Evolutionary conservation across 306 rosid genomes (phyloP).

Genomic region (Ceratonia siliqua): DNA sequence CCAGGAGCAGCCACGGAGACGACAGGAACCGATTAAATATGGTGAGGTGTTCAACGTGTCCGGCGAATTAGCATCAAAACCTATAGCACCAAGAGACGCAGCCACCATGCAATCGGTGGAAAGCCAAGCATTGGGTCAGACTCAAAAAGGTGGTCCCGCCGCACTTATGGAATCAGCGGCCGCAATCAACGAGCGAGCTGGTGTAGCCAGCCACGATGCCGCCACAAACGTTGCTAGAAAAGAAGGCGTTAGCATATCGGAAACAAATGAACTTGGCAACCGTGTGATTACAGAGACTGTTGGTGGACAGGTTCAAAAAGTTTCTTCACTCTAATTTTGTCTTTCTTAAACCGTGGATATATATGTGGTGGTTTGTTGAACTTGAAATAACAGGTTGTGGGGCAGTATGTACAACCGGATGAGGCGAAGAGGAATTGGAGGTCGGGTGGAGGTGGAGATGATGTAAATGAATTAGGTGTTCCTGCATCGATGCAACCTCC

Average conservation of each 20-base stretch:
- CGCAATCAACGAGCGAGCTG: conserved; percentile 34
- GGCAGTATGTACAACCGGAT: conserved; percentile 25
- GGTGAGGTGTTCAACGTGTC: conserved; percentile 60
- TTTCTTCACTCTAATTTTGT: too few relatives aligned
- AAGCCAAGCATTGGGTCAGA: conserved; percentile 32
- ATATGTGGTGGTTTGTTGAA: background rate
- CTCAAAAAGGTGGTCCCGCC: conserved; percentile 48
- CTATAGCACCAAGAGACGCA: conserved; percentile 49
- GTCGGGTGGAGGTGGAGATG: background rate
- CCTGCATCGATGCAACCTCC: conserved; percentile 18
- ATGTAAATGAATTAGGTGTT: background rate
- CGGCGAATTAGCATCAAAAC: conserved; percentile 48
- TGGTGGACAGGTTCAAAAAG: conserved; percentile 48
- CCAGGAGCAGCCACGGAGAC: conserved; percentile 38
- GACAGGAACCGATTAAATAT: conserved; percentile 36
- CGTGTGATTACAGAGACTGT: conserved; percentile 40
- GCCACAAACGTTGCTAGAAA: conserved; percentile 31
- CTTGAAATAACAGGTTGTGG: conserved; percentile 19
- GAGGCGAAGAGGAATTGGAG: background rate
- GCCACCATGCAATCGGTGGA: conserved; percentile 58
- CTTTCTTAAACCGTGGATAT: too few relatives aligned
- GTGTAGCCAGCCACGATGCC: conserved; percentile 31
- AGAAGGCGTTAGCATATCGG: conserved; percentile 39
- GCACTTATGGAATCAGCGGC: conserved; percentile 56
- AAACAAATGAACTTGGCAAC: conserved; percentile 20